A percentile compares a stretch with the other conserved stretches of the same genome.
Conservation (phyloP, 305 asterid genomes). For the Solanum aculeatissimum region DNA sequence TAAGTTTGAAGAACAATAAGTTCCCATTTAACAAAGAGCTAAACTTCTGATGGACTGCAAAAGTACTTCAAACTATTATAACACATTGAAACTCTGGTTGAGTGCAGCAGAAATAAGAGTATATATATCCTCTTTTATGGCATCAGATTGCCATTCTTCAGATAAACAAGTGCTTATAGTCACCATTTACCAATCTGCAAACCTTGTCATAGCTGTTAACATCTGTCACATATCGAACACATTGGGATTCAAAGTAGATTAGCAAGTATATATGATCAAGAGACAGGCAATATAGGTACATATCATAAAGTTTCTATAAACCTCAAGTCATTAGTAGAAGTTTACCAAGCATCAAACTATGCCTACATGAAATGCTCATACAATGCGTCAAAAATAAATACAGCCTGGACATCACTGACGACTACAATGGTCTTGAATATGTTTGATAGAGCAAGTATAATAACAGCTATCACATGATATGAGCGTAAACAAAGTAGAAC, state of each 20-base stretch:
- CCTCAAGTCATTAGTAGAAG: not conserved
- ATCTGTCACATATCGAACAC: conserved; percentile 24
- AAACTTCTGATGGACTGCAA: not conserved
- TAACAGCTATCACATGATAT: not conserved
- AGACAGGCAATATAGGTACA: not conserved
- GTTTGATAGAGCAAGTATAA: not conserved
- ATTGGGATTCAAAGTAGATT: not conserved
- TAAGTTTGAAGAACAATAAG: not conserved
- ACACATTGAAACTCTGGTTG: not conserved
- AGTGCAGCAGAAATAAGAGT: not conserved
- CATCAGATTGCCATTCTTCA: conserved; percentile 4
- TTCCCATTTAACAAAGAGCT: not conserved
- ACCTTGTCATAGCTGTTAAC: conserved; percentile 30
- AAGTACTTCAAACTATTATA: not conserved
- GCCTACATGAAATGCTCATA: not conserved
- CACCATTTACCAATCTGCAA: conserved; percentile 58
- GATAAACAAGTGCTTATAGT: conserved; percentile 46
- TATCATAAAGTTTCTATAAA: not conserved
- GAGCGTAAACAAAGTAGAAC: not conserved
- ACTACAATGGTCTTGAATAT: not conserved
- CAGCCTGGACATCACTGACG: not conserved
- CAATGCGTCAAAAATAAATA: not conserved
- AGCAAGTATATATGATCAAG: not conserved
- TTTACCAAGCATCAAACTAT: not conserved
- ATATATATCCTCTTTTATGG: not conserved